Percentiles rank a stretch among this genome's conserved stretches.
Evolutionary conservation across 345 rosid species (phyloP).

Genomic region (Anastatica hierochuntica): DNA sequence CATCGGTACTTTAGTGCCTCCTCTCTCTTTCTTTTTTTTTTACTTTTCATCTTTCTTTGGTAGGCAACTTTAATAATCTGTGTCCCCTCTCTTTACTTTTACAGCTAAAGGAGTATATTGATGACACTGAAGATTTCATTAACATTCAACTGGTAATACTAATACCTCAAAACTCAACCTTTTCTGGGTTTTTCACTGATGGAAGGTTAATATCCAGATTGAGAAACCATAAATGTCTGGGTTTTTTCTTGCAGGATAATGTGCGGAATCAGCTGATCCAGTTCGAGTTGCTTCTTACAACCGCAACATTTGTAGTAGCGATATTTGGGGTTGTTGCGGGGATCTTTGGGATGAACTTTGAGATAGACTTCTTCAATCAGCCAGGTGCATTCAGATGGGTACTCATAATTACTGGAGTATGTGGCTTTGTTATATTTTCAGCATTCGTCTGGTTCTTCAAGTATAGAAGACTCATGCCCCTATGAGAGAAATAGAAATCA

Average conservation of each 20-base stretch:
- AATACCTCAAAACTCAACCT: neutral
- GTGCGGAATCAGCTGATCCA: constrained; percentile 97
- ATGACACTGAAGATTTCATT: constrained; percentile 93
- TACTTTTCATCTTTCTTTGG: neutral
- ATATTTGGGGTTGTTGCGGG: constrained; percentile 98
- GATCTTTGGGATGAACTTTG: constrained; percentile 92
- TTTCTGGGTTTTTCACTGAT: neutral
- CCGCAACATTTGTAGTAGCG: constrained; percentile 90
- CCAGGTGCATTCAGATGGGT: constrained; percentile 83
- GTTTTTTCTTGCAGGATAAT: constrained; percentile 54
- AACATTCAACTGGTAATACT: constrained; percentile 84
- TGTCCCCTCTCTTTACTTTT: neutral
- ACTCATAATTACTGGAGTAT: constrained; percentile 54
- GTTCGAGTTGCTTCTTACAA: constrained; percentile 87
- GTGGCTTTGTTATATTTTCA: constrained; percentile 52
- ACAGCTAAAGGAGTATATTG: no score
- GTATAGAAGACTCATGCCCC: constrained; percentile 81
- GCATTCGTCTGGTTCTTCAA: constrained; percentile 91
- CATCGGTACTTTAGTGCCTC: constrained; percentile 49
- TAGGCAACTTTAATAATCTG: neutral
- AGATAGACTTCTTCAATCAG: constrained; percentile 55
- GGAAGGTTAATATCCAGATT: neutral
- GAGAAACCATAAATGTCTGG: neutral
- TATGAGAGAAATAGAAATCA: constrained; percentile 31
- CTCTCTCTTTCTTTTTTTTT: no score